Evolutionary conservation across 768 basidiomycete species (phyloP), one percentile per base, ranked within the genome.

Genomic region (Cubamyces lactineus): DNA sequence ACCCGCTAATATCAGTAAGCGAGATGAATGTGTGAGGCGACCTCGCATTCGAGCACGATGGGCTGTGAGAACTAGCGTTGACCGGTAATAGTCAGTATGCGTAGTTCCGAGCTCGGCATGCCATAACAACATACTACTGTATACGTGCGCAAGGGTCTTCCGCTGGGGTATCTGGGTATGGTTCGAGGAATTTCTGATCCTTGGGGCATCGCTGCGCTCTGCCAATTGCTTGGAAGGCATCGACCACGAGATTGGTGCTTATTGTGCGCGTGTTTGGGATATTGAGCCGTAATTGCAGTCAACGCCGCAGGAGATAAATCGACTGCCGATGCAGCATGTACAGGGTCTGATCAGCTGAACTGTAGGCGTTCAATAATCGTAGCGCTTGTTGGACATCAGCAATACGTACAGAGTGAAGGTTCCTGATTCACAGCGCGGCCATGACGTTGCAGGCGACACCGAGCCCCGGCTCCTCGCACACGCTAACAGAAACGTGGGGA

Each of bases 321-420:
- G 11, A 19, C n/a, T 8, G 6, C 24, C 34, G 34, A 26, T 21
- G 2, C 15, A 21, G 53, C 24, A n/a, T 9, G 28, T 26, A 21
- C 54, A 56, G 54, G 54, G 54, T 46, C 43, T 47, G 45, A 15
- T 34, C 11, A 43, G 42, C 26, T 28, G 30, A 41, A 43, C 42
- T 24, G 28, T 42, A 54, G 41, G 5, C 21, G 24, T 30, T 26
- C 23, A 54, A 41, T 4, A 43, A 15, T 11, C 16, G 13, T 23
- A 3, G 51, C 51, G 51, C 17, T 12, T 9, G 3, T 1, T 4
- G 23, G 23, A 24, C 21, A 26, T 28, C 16, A 38, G 12, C 8
- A 17, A 41, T 47, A 40, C 56, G 56, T 57, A 40, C 47, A 11
- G 46, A 11, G 21, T 8, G 40, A 17, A 57, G 30, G 26, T 40